Evolutionary conservation across 1,284 basidiomycete genomes (phyloP), one percentile per base, ranked within the genome.

Genomic region (Ustilago crameri): DNA sequence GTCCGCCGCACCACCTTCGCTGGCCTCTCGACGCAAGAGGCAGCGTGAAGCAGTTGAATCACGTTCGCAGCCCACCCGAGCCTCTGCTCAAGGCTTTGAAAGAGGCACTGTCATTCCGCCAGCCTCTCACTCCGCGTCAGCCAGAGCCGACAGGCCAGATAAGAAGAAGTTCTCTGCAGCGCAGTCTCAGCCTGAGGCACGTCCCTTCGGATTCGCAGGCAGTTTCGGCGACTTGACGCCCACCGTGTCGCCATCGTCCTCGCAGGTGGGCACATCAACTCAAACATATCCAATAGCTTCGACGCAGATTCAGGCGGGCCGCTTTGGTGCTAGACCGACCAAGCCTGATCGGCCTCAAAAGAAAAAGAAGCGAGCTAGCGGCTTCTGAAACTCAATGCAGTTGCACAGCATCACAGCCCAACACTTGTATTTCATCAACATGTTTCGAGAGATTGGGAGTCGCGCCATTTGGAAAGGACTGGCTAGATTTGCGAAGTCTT

Each of bases 351-450:
- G 43, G 2, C 47, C 59, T 17, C 42, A 45, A 12, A 66, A 66
- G 42, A 62, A 56, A 44, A 72, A 67, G 50, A 72, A 67, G 53
- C 54, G 69, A 14, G 63, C 69, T 1, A 66, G 55, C 20, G 69
- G 69, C 0, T 72, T 72, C 59, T 72, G 15, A 37, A 5, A 30
- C 5, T 30, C 12, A 12, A 30, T 30, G 30, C 30, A 30, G 30
- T 12, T 12, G 30, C 30, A 7, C 30, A 12, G 7, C 30, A 30
- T 7, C 30, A 7, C 30, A 30, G 46, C 30, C 27, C n/a, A 0
- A 12, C 10, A 8, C 23, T 18, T 32, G 8, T 9, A 22, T 24
- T 20, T 34, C 32, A 26, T 38, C 30, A 22, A 32, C 20, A 30
- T 22, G 20, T 14, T 22, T 5, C 3, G 20, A 23, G 14, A 10